These are phyloP conservation scores for Cordyceps militaris DNA, from an alignment of 2,329 filamentous ascomycete species.

Conservation along the genomic window DNA sequence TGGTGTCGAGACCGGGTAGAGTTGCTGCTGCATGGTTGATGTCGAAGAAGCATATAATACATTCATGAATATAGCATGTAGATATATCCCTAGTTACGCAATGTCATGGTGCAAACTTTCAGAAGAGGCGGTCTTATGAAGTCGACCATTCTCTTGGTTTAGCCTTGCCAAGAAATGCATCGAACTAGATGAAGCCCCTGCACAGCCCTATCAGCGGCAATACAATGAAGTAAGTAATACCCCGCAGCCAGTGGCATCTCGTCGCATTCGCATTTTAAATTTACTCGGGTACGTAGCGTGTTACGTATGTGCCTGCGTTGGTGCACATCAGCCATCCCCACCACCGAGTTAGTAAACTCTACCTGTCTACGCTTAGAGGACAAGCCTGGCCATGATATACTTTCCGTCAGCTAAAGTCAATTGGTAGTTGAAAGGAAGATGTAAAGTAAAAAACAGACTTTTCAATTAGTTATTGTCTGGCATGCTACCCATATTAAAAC, in stretches of 20 bases:
- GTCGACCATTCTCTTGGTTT: background rate
- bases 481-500: no score
- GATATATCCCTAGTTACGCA: no score
- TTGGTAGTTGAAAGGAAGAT: no score
- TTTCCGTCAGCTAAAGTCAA: no score
- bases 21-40: background rate
- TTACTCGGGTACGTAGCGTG: background rate
- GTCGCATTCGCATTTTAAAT: no score
- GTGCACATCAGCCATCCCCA: background rate
- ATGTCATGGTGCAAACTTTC: no score
- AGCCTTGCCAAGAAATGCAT: background rate
- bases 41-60: slow-evolving; percentile 7
- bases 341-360: background rate
- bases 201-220: background rate
- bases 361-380: no score
- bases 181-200: background rate
- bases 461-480: no score
- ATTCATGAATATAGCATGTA: no score
- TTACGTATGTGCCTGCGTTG: background rate
- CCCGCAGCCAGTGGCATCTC: background rate
- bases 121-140: no score
- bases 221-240: background rate
- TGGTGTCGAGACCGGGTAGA: background rate
- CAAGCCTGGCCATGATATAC: no score
- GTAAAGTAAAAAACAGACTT: no score